phyloP scores from a whole-genome alignment of 2,329 filamentous ascomycete species.

The Pseudogymnoascus sp. region DNA sequence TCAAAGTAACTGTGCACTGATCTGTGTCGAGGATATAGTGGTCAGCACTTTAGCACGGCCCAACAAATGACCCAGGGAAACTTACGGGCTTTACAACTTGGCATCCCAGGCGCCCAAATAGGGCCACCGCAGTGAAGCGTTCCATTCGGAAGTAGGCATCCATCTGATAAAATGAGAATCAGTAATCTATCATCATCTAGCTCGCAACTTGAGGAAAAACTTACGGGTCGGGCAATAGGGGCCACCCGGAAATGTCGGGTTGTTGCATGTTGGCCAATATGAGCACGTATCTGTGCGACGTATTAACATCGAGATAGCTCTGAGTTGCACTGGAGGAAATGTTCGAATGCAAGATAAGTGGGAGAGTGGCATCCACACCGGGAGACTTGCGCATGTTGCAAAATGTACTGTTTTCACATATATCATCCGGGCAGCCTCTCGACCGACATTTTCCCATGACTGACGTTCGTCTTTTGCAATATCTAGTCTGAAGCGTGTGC shows the following conservation, averaged over 20 bases:
- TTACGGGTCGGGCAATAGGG: too few species aligned
- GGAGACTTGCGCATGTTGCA: neutral
- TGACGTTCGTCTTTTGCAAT: too few species aligned
- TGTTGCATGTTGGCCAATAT: neutral
- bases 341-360: too few species aligned
- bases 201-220: too few species aligned
- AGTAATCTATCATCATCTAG: too few species aligned
- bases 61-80: neutral
- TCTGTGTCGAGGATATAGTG: neutral
- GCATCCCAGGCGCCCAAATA: neutral
- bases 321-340: neutral
- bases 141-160: too few species aligned
- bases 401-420: neutral
- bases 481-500: too few species aligned
- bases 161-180: too few species aligned
- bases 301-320: neutral
- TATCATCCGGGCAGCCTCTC: neutral
- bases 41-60: neutral
- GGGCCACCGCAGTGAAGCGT: too few species aligned
- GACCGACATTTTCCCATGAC: too few species aligned
- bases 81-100: neutral
- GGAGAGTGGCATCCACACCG: neutral
- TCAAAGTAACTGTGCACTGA: neutral
- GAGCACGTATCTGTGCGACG: neutral
- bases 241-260: too few species aligned